These are phyloP conservation scores for Fraxinus xanthoxyloides DNA, from an alignment of 305 asterid species.

Conservation along the genomic window DNA sequence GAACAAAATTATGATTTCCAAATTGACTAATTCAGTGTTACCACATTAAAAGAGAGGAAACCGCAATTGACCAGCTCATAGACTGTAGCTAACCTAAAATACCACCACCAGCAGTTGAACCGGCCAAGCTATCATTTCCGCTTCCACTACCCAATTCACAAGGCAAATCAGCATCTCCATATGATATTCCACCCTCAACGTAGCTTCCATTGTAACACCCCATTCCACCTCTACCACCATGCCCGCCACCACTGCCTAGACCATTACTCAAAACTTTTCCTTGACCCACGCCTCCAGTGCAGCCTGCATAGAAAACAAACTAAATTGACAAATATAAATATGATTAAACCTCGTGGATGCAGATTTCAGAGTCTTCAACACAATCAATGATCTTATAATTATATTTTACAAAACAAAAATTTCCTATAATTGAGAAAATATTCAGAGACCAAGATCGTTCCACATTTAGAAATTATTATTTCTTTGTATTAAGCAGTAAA, in stretches of 20 bases:
- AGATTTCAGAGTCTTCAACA: conserved; percentile 5
- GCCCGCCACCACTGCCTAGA: conserved; percentile 94
- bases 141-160: conserved; percentile 99
- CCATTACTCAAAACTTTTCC: conserved; percentile 63
- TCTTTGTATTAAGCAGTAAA: background rate
- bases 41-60: background rate
- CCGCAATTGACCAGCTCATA: conserved; percentile 12
- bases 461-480: background rate
- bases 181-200: conserved; percentile 73
- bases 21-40: conserved; percentile 3
- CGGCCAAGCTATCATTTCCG: conserved; percentile 79
- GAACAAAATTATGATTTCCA: conserved; percentile 1
- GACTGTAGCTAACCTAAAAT: conserved; percentile 62
- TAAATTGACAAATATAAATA: conserved; percentile 15
- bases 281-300: conserved; percentile 86
- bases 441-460: background rate
- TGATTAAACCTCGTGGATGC: conserved; percentile 2
- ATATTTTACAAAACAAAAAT: background rate
- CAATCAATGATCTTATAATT: background rate
- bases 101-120: conserved; percentile 92
- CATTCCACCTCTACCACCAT: conserved; percentile 96
- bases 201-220: conserved; percentile 75
- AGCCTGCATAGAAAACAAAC: conserved; percentile 60
- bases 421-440: background rate
- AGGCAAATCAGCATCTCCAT: conserved; percentile 83